phyloP scores from a whole-genome alignment of 129 eudicot species.

The Artemisia argyi region DNA sequence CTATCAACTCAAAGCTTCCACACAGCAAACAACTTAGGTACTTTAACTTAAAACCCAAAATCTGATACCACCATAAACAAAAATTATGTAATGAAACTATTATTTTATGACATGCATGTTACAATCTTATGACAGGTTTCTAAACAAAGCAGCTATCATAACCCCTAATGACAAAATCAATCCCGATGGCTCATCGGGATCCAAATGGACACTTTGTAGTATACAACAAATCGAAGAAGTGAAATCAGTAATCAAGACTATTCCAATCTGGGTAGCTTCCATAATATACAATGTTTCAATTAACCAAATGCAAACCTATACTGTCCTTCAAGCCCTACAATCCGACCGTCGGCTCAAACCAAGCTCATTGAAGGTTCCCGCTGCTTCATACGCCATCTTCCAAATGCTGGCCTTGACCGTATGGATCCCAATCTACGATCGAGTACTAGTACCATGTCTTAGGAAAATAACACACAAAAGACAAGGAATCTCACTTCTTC shows the following conservation, averaged over 20 bases:
- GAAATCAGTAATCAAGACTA: slow-evolving; percentile 53
- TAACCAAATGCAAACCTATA: slow-evolving; percentile 45
- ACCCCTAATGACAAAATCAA: slow-evolving; percentile 49
- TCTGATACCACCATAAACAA: not conserved
- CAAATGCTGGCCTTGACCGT: slow-evolving; percentile 54
- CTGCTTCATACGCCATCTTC: slow-evolving; percentile 57
- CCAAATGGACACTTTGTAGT: slow-evolving; percentile 65
- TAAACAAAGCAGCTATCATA: slow-evolving; percentile 57
- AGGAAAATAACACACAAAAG: too few relatives aligned
- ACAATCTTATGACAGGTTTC: slow-evolving; percentile 24
- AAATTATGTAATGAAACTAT: not conserved
- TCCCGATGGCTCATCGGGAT: slow-evolving; percentile 48
- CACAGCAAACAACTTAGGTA: slow-evolving; percentile 53
- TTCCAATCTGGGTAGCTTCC: slow-evolving; percentile 60
- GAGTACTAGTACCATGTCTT: slow-evolving; percentile 50
- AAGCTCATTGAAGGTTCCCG: slow-evolving; percentile 47
- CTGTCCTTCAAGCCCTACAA: slow-evolving; percentile 61
- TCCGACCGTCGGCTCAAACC: slow-evolving; percentile 40
- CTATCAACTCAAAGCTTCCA: slow-evolving; percentile 50
- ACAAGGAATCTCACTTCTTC: too few relatives aligned
- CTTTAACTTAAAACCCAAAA: not conserved
- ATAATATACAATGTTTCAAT: slow-evolving; percentile 43
- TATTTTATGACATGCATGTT: slow-evolving; percentile 8
- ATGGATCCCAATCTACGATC: slow-evolving; percentile 64
- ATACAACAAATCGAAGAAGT: slow-evolving; percentile 71